Conservation (phyloP, 2,329 filamentous ascomycete species). For the Acephala macrosclerotiorum region DNA sequence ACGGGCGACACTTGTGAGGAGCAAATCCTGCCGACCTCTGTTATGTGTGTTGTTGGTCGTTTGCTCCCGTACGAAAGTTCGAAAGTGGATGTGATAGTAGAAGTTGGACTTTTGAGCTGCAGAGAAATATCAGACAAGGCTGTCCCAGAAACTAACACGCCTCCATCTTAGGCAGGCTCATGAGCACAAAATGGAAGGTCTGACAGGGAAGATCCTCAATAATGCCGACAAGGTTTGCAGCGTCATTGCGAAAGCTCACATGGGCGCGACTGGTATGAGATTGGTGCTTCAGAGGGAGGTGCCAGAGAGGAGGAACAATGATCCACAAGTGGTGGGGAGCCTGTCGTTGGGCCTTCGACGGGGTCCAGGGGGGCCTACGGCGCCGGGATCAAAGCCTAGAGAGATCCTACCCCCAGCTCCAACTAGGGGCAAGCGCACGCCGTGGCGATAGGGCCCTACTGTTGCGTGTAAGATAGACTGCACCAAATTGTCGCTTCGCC, state of each 20-base stretch:
- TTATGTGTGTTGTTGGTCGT: conserved; percentile 39
- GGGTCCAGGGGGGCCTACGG: background rate
- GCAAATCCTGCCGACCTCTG: conserved; percentile 34
- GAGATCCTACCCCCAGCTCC: conserved; percentile 16
- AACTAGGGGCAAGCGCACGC: conserved; percentile 25
- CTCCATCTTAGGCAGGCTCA: conserved; percentile 30
- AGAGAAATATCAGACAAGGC: conserved; percentile 34
- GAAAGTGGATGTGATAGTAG: conserved; percentile 33
- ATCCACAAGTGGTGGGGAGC: conserved; percentile 21
- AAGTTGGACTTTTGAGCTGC: conserved; percentile 34
- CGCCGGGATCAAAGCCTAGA: background rate
- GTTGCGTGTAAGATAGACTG: conserved; percentile 23
- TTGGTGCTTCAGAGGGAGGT: conserved; percentile 31
- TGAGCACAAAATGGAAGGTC: conserved; percentile 33
- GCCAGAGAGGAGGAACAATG: conserved; percentile 28
- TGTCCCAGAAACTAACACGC: conserved; percentile 29
- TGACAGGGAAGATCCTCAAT: conserved; percentile 34
- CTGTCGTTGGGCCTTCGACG: background rate
- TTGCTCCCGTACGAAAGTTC: conserved; percentile 28
- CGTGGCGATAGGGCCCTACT: conserved; percentile 21
- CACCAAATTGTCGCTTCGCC: conserved; percentile 4
- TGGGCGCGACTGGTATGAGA: conserved; percentile 32
- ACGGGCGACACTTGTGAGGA: conserved; percentile 25
- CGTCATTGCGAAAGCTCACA: conserved; percentile 38
- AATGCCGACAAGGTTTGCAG: conserved; percentile 36